Percentiles rank a stretch among this genome's conserved stretches.
Evolutionary conservation across 768 basidiomycete genomes (phyloP).

Genomic region (Rickenella mellea): DNA sequence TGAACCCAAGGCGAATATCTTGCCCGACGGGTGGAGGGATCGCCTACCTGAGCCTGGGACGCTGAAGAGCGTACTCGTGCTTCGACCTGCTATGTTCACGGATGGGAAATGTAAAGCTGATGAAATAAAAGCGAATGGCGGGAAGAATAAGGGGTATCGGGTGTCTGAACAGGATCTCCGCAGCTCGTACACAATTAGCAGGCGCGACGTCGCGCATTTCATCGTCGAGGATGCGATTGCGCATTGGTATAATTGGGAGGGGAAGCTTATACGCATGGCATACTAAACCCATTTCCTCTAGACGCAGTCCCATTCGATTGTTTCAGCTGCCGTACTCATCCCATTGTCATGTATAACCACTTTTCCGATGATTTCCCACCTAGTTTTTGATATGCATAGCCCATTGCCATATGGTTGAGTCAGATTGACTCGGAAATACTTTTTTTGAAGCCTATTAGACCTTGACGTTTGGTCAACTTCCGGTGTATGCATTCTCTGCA

Average conservation of each 20-base stretch:
- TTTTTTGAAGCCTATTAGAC: too few species aligned
- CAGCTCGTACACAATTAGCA: conserved; percentile 42
- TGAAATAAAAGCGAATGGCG: conserved; percentile 26
- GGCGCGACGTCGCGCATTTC: conserved; percentile 60
- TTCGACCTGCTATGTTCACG: conserved; percentile 51
- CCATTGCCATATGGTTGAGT: too few species aligned
- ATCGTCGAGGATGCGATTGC: conserved; percentile 34
- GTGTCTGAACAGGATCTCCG: conserved; percentile 32
- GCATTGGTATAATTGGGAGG: conserved; percentile 44
- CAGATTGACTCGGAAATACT: too few species aligned
- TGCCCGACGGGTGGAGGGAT: conserved; percentile 38
- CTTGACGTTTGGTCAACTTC: too few species aligned
- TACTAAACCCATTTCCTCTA: too few species aligned
- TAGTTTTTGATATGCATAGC: too few species aligned
- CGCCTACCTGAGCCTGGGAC: conserved; percentile 27
- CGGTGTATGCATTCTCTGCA: too few species aligned
- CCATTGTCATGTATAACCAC: too few species aligned
- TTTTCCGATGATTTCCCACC: too few species aligned
- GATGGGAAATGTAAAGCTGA: conserved; percentile 44
- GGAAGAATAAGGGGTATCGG: conserved; percentile 27
- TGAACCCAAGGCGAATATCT: conserved; percentile 27
- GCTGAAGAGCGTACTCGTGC: conserved; percentile 34
- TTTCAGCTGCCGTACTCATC: too few species aligned
- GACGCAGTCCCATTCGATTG: too few species aligned
- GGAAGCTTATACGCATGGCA: conserved; percentile 40